Conservation (phyloP, 768 basidiomycete species). For the Russula vinacea region DNA sequence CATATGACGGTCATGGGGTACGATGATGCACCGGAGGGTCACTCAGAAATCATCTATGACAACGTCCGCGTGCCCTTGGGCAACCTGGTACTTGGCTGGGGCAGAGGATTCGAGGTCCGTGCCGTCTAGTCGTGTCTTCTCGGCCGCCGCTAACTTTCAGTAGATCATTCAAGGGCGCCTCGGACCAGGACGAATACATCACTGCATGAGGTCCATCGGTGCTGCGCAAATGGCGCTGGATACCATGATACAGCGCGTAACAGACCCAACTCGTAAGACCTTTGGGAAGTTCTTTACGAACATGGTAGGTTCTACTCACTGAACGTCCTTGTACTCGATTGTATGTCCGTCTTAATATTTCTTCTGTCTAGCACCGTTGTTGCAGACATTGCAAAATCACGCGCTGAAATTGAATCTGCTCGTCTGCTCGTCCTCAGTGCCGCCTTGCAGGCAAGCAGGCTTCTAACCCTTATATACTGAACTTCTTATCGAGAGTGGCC, state of each 20-base stretch:
- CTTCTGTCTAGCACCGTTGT: conserved; percentile 65
- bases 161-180: conserved; percentile 94
- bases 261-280: conserved; percentile 87
- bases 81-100: conserved; percentile 90
- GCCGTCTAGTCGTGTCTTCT: not conserved
- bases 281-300: conserved; percentile 90
- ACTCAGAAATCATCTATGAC: conserved; percentile 92
- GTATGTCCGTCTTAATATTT: not conserved
- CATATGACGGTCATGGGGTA: conserved; percentile 93
- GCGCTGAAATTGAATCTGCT: conserved; percentile 89
- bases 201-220: conserved; percentile 97
- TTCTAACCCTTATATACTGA: not conserved
- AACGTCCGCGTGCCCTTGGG: conserved; percentile 85
- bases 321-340: not conserved
- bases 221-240: conserved; percentile 82
- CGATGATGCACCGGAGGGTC: conserved; percentile 94
- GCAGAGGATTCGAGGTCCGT: conserved; percentile 84
- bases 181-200: conserved; percentile 93
- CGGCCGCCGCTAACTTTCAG: not conserved
- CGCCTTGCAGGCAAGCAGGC: conserved; percentile 63
- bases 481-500: not conserved
- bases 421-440: conserved; percentile 89
- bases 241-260: conserved; percentile 84
- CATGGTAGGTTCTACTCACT: conserved; percentile 57
- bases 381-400: conserved; percentile 85